Evolutionary conservation across 75 land plant species (phyloP).

Genomic region (Cunninghamia lanceolata): DNA sequence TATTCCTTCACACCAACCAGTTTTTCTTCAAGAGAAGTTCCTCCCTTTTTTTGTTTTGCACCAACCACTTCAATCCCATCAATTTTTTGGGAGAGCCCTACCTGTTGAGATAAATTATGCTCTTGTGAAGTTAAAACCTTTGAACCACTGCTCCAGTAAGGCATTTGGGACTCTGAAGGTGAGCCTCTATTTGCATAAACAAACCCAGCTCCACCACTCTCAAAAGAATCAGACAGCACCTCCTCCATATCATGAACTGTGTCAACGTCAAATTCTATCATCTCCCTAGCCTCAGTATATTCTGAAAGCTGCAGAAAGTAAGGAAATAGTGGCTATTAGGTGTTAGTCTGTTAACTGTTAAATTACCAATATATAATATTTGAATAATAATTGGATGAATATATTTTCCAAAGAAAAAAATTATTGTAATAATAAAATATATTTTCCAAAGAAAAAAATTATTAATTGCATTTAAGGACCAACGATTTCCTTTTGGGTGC

Average conservation of each 20-base stretch:
- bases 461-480: neutral
- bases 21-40: conserved; percentile 39
- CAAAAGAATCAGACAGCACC: conserved; percentile 31
- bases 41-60: conserved; percentile 37
- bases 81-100: conserved; percentile 4
- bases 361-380: neutral
- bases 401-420: neutral
- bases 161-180: neutral
- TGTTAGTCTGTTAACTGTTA: neutral
- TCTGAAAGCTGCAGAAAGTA: conserved; percentile 27
- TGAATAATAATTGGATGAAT: neutral
- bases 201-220: conserved; percentile 20
- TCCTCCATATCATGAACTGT: conserved; percentile 41
- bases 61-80: conserved; percentile 44
- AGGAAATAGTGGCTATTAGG: neutral
- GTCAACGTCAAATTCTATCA: conserved; percentile 37
- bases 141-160: neutral
- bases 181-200: conserved; percentile 11
- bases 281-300: conserved; percentile 31
- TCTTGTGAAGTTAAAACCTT: neutral
- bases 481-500: neutral
- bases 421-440: neutral
- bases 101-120: neutral
- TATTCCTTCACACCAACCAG: conserved; percentile 49
- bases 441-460: neutral